Percentiles rank a stretch among this genome's conserved stretches.
Evolutionary conservation across 2,329 filamentous ascomycete species (phyloP).

Genomic region (Kalaharituber pfeilii): DNA sequence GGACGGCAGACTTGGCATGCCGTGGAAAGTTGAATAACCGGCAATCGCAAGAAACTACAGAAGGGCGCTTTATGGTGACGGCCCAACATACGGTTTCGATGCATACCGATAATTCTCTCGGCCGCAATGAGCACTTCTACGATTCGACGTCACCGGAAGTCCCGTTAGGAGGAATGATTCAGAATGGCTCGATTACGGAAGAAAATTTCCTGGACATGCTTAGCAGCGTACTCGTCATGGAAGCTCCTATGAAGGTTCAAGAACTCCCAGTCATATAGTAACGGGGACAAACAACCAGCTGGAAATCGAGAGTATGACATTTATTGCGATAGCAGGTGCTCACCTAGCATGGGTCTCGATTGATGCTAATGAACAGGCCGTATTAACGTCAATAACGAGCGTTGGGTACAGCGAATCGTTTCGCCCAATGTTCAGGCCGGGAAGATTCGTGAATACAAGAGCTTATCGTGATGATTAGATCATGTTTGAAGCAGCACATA

Average conservation of each 20-base stretch:
- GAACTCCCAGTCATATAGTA: slow-evolving; percentile 6
- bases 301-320: slow-evolving; percentile 6
- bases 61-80: too few relatives aligned
- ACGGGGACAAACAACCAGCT: slow-evolving; percentile 5
- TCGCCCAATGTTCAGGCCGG: not conserved
- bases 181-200: slow-evolving; percentile 11
- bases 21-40: too few relatives aligned
- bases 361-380: slow-evolving; percentile 2
- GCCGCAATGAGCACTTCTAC: slow-evolving; percentile 5
- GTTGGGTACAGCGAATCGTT: slow-evolving; percentile 4
- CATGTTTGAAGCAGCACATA: slow-evolving; percentile 4
- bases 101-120: not conserved
- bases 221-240: slow-evolving; percentile 4
- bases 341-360: not conserved
- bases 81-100: too few relatives aligned
- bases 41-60: too few relatives aligned
- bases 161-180: slow-evolving; percentile 1
- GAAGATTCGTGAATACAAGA: slow-evolving; percentile 4
- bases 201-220: slow-evolving; percentile 10
- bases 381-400: slow-evolving; percentile 1
- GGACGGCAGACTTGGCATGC: too few relatives aligned
- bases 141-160: slow-evolving; percentile 2
- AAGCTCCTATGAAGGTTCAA: slow-evolving; percentile 8
- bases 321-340: slow-evolving; percentile 6
- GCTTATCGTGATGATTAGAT: slow-evolving; percentile 2